Base-by-base conservation (phyloP, 75 land plant genomes). In the Adiantum capillusveneris region DNA sequence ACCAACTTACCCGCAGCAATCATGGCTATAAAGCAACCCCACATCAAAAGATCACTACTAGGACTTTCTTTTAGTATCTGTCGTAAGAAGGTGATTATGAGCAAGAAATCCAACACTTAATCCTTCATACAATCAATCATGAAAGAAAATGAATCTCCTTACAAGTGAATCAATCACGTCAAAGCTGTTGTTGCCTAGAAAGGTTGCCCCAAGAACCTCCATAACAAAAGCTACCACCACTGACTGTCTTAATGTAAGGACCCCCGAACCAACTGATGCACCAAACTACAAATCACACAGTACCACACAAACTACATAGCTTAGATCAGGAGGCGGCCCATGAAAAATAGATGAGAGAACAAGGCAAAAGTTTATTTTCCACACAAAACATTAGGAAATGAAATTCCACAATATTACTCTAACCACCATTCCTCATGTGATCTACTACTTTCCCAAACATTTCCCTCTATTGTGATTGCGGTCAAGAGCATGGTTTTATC, bases 1-100 rank as follows among this genome's bases (percentile, higher is more conserved):
- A n/a, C n/a, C n/a, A n/a, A 48, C 53, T n/a, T 68, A 68, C 70
- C 31, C 24, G 71, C 71, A 7, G 66, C 71, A 42, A 69, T 61
- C n/a, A 69, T 46, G 53, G 71, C 65, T 26, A 69, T 54, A 31
- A 69, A 52, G 65, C 58, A 52, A 6, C 65, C 71, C 71, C 71
- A 69, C 71, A 69, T 69, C 36, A 69, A 18, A 25, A 69, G 71
- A n/a, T 30, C 31, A 36, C 2, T 25, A 60, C 43, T 6, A 25
- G 71, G 71, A 16, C 11, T 60, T 29, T 59, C 65, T 48, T 48
- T 68, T 7, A 48, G 25, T 49, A 45, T 30, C 70, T 68, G 66
- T 18, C n/a, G n/a, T n/a, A n/a, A 43, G 13, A 42, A 27, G n/a
- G n/a, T n/a, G n/a, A n/a, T n/a, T n/a, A n/a, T n/a, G n/a, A 50